These are phyloP conservation scores for Salvia hispanica DNA, from an alignment of 257 asterid genomes.

Conservation along the genomic window DNA sequence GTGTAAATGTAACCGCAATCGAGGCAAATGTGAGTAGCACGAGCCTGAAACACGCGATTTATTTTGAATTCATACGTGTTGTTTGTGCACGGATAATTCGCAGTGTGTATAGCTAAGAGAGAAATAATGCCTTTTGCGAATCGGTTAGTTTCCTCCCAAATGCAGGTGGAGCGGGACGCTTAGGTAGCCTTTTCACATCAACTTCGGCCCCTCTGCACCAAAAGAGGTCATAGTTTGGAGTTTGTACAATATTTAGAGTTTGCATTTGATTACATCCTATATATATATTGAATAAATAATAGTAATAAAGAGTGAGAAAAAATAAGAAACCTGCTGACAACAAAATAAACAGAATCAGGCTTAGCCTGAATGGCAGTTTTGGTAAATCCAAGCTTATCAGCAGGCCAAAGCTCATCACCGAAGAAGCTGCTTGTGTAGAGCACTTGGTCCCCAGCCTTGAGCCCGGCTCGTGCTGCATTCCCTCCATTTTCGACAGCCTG, in stretches of 20 bases:
- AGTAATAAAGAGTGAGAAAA: neutral
- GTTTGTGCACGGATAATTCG: too few relatives aligned
- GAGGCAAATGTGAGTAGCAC: slow-evolving; percentile 96
- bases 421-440: slow-evolving; percentile 95
- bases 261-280: too few relatives aligned
- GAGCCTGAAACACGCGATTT: slow-evolving; percentile 47
- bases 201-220: slow-evolving; percentile 75
- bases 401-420: slow-evolving; percentile 97
- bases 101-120: neutral
- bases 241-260: too few relatives aligned
- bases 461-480: slow-evolving; percentile 97
- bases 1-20: slow-evolving; percentile 97
- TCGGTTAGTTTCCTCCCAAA: slow-evolving; percentile 88
- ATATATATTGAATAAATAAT: too few relatives aligned
- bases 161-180: slow-evolving; percentile 96
- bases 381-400: slow-evolving; percentile 92
- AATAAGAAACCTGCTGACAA: slow-evolving; percentile 67
- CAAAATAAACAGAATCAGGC: slow-evolving; percentile 92
- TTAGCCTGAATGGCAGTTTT: slow-evolving; percentile 93
- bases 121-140: slow-evolving; percentile 69
- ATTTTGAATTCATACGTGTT: too few relatives aligned
- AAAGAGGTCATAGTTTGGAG: neutral
- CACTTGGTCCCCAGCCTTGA: slow-evolving; percentile 88
- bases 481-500: slow-evolving; percentile 90
- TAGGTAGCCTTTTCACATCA: slow-evolving; percentile 80